Evolutionary conservation across 2,329 filamentous ascomycete species (phyloP).

Genomic region (Aspergillus fumigatus): DNA sequence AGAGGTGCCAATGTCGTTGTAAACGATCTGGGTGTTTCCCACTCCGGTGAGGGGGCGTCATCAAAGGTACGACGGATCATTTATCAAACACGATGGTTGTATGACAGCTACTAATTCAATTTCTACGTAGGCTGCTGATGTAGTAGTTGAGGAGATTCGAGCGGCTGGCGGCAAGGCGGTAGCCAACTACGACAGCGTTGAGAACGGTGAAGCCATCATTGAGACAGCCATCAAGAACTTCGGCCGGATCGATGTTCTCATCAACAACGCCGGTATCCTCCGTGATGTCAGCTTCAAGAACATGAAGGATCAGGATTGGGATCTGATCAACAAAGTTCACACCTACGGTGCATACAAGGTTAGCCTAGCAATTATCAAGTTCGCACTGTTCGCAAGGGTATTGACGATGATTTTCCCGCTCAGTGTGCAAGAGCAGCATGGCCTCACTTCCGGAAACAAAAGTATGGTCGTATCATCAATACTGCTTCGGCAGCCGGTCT

Average conservation of each 20-base stretch:
- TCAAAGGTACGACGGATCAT: conserved; percentile 60
- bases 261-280: conserved; percentile 97
- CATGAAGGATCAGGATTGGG: conserved; percentile 96
- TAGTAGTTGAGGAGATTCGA: conserved; percentile 54
- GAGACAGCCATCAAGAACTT: conserved; percentile 51
- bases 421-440: conserved; percentile 85
- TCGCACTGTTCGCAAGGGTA: background rate
- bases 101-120: conserved; percentile 56
- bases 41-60: conserved; percentile 86
- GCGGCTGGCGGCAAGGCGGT: conserved; percentile 89
- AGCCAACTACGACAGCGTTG: conserved; percentile 83
- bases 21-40: conserved; percentile 89
- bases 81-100: conserved; percentile 52
- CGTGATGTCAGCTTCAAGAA: conserved; percentile 98
- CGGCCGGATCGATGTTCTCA: conserved; percentile 79
- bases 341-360: conserved; percentile 88
- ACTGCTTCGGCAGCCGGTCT: conserved; percentile 93
- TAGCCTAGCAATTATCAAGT: conserved; percentile 13
- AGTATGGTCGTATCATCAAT: conserved; percentile 95
- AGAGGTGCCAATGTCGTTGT: conserved; percentile 93
- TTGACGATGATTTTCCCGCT: conserved; percentile 12
- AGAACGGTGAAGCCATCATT: conserved; percentile 91
- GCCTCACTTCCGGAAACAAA: conserved; percentile 98
- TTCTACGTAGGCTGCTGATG: conserved; percentile 56
- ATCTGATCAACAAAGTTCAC: conserved; percentile 88